Evolutionary conservation across 164 flowering plant species (phyloP).

Genomic region (Magnolia kwangsiensis): DNA sequence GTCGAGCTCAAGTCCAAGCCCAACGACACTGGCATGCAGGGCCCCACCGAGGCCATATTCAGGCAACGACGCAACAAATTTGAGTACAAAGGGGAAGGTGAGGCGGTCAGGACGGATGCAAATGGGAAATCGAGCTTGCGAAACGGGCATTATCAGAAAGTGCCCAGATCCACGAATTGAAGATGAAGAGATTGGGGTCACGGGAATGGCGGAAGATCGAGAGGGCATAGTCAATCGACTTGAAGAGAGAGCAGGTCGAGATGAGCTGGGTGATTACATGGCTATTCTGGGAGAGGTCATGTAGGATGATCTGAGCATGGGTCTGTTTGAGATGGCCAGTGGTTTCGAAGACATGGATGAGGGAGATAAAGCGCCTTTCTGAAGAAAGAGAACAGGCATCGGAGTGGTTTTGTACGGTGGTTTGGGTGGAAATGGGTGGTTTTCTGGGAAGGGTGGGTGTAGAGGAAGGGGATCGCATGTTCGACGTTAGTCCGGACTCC

Average conservation of each 20-base stretch:
- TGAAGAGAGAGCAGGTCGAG: too few species aligned
- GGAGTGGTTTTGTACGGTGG: neutral
- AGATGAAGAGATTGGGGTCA: too few species aligned
- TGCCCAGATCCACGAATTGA: conserved; percentile 15
- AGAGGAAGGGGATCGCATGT: too few species aligned
- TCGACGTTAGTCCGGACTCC: too few species aligned
- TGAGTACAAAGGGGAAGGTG: conserved; percentile 42
- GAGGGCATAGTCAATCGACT: too few species aligned
- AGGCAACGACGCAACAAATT: conserved; percentile 27
- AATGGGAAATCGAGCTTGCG: conserved; percentile 23
- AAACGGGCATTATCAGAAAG: conserved; percentile 28
- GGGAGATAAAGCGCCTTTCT: conserved; percentile 6
- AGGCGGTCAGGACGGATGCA: conserved; percentile 34
- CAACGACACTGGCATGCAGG: conserved; percentile 6
- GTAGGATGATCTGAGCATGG: conserved; percentile 39
- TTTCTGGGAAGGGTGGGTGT: too few species aligned
- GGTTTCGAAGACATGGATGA: conserved; percentile 16
- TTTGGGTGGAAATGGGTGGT: too few species aligned
- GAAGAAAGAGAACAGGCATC: neutral
- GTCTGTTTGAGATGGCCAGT: conserved; percentile 33
- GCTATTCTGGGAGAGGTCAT: conserved; percentile 22
- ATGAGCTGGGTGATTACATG: conserved; percentile 29
- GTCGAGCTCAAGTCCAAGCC: conserved; percentile 38
- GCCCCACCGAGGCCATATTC: neutral
- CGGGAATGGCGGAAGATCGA: too few species aligned